Evolutionary conservation across 257 asterid genomes (phyloP).

Genomic region (Paraleonurus japonicus): DNA sequence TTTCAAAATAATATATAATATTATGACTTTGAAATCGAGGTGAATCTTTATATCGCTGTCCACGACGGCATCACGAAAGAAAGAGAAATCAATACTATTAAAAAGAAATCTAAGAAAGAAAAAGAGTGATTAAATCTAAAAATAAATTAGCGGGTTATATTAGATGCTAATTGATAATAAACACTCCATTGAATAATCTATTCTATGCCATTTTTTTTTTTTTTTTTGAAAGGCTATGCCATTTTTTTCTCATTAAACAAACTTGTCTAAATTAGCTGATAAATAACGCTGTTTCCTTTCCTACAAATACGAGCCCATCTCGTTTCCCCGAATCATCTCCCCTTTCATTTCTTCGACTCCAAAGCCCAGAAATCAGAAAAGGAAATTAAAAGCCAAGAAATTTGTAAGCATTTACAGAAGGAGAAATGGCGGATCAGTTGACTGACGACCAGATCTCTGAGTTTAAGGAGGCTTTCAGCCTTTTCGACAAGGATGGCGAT

Average conservation of each 20-base stretch:
- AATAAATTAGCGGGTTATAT: not conserved
- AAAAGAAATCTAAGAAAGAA: not conserved
- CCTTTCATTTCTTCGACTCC: constrained; percentile 20
- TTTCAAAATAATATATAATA: too few relatives aligned
- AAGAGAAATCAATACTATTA: not conserved
- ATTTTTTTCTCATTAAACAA: not conserved
- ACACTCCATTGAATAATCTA: not conserved
- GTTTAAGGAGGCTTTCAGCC: constrained; percentile 71
- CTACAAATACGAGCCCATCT: constrained; percentile 26
- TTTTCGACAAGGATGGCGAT: constrained; percentile 65
- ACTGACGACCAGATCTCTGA: constrained; percentile 68
- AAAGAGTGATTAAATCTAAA: not conserved
- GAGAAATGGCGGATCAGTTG: constrained; percentile 59
- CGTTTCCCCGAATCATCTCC: constrained; percentile 15
- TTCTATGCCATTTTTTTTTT: not conserved
- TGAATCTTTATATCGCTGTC: not conserved
- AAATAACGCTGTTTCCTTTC: constrained; percentile 16
- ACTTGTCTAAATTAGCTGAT: constrained; percentile 1
- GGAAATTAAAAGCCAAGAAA: not conserved
- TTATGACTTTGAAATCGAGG: not conserved
- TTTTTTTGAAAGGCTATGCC: too few relatives aligned
- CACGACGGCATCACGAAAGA: not conserved
- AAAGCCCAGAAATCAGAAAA: constrained; percentile 22
- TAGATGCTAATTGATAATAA: not conserved
- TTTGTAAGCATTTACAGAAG: constrained; percentile 8